Base-by-base conservation (phyloP, 768 basidiomycete genomes). In the Suillus decipiens region DNA sequence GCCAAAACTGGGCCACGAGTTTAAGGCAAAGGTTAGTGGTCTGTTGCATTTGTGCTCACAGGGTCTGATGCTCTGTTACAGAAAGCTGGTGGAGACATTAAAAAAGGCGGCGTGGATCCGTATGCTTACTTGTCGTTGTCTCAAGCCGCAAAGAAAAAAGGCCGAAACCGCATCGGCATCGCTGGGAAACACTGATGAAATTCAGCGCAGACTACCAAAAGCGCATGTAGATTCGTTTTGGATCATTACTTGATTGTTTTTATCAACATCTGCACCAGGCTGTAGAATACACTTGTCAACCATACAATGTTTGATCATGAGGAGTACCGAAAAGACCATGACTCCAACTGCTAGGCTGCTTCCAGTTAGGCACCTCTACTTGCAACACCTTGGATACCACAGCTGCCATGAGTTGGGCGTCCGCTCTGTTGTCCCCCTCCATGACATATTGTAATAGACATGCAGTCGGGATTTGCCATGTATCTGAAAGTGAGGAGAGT, bases 81-180 rank as follows among this genome's bases (percentile, higher is more conserved):
- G 96, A 92, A 88, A 79, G 97, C 96, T 28, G 93, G 92, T 37
- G 97, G 97, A 9, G 97, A 99, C 73, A 81, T 97, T 74, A 96
- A 94, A 77, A 92, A 86, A 73, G 85, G 86, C 47, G 89, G 90
- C 17, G 75, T 93, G 60, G 95, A 97, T 72, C 97, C 97, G 5
- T 99, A 94, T 73, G 94, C 93, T 19, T 99, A 98, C 74, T 73
- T 99, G 39, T 80, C 93, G 8, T 79, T 99, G 60, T 85, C 87
- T 24, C 90, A 95, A 73, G 92, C 93, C 55, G 86, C 90, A 43
- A 93, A 91, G 77, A 80, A 80, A 64, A 79, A 78, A 19, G 84
- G 82, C 19, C 76, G 77, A 10, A 73, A 76, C 45, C 75, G 76
- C 51, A 82, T 86, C 37, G 86, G 89, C 24, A 84, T 92, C 70